These are phyloP conservation scores for Stereocaulon alpinum DNA, from an alignment of 495 filamentous ascomycete species.

Conservation along the genomic window DNA sequence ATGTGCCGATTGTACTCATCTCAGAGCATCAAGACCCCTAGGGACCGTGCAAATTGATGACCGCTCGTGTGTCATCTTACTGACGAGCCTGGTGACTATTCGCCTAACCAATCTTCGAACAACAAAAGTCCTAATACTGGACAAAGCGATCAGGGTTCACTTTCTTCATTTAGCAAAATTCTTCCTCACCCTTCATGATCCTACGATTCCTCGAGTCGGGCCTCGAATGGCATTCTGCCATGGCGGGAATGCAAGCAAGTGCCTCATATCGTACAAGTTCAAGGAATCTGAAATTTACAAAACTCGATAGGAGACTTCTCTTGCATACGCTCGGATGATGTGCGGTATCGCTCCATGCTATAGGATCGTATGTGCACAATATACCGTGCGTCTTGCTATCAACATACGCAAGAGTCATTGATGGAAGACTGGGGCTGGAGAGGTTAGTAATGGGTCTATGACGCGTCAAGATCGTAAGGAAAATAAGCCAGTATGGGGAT, in stretches of 20 bases:
- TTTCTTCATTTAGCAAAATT: conserved; percentile 11
- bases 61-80: background rate
- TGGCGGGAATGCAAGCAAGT: conserved; percentile 1
- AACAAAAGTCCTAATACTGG: background rate
- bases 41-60: background rate
- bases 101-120: background rate
- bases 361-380: conserved; percentile 7
- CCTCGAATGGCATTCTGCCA: conserved; percentile 8
- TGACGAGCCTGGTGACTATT: conserved; percentile 7
- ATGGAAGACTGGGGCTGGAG: conserved; percentile 13
- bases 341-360: conserved; percentile 10
- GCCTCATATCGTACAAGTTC: background rate
- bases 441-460: background rate
- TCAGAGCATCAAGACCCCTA: background rate
- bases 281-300: background rate
- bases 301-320: background rate
- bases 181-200: conserved; percentile 10
- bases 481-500: too few relatives aligned
- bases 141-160: background rate
- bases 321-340: conserved; percentile 2
- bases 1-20: conserved; percentile 1
- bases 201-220: conserved; percentile 11
- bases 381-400: conserved; percentile 8
- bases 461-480: too few relatives aligned
- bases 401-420: conserved; percentile 1